Conservation (phyloP, 495 filamentous ascomycete species). For the Penicillium dipodomyicola region DNA sequence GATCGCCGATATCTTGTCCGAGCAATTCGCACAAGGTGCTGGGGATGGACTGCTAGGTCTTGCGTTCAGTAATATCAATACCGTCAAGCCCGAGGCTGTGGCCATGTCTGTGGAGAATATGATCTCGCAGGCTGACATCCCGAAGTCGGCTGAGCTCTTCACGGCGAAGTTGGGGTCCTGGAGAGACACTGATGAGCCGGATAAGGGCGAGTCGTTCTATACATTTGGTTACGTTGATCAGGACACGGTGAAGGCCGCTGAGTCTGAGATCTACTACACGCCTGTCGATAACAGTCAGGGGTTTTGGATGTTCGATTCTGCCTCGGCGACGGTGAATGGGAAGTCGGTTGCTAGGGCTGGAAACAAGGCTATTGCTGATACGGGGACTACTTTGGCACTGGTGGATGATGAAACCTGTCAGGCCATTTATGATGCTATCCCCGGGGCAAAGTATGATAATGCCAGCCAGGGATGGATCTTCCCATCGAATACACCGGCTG, state of each 20-base stretch:
- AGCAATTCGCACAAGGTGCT: constrained; percentile 54
- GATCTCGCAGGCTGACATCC: constrained; percentile 66
- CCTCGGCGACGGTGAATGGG: constrained; percentile 59
- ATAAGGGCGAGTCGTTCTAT: constrained; percentile 66
- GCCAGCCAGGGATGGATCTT: constrained; percentile 67
- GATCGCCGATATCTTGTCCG: constrained; percentile 62
- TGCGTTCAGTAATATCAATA: constrained; percentile 69
- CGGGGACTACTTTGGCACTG: constrained; percentile 71
- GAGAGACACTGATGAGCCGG: constrained; percentile 53
- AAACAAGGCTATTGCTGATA: constrained; percentile 80
- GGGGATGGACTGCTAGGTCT: constrained; percentile 77
- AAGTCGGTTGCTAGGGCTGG: constrained; percentile 52
- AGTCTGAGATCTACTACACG: constrained; percentile 59
- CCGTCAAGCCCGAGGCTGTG: constrained; percentile 56
- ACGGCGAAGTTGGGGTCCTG: constrained; percentile 68
- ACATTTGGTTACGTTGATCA: constrained; percentile 78
- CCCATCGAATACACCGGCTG: constrained; percentile 53
- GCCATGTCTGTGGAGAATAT: constrained; percentile 75
- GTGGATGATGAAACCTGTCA: constrained; percentile 64
- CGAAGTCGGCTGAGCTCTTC: constrained; percentile 63
- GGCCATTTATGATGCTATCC: constrained; percentile 68
- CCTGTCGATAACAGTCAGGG: constrained; percentile 66
- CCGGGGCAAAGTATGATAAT: constrained; percentile 62
- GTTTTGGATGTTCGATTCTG: constrained; percentile 69
- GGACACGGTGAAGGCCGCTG: constrained; percentile 54